These are phyloP conservation scores for Botryotinia convoluta DNA, from an alignment of 2,329 filamentous ascomycete species.

Conservation along the genomic window DNA sequence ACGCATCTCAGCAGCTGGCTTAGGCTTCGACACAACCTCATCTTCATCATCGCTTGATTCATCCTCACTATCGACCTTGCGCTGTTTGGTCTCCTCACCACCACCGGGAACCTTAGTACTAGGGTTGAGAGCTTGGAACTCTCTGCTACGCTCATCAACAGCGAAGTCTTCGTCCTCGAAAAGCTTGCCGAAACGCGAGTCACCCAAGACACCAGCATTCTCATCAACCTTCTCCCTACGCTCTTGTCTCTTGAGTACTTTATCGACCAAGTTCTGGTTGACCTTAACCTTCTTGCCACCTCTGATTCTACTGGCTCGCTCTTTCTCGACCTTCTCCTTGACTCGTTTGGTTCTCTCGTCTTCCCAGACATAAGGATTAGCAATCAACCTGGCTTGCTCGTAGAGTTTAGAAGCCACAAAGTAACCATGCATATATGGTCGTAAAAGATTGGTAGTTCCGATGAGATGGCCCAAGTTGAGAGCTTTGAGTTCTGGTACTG, in stretches of 20 bases:
- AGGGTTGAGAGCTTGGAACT: constrained; percentile 87
- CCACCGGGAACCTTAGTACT: constrained; percentile 56
- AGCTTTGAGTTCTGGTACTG: constrained; percentile 76
- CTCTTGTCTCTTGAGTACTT: constrained; percentile 64
- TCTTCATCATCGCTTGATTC: constrained; percentile 46
- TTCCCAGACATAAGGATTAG: constrained; percentile 91
- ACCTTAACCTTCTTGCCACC: constrained; percentile 98
- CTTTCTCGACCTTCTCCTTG: constrained; percentile 94
- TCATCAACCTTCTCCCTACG: constrained; percentile 57
- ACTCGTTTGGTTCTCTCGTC: constrained; percentile 88
- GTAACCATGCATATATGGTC: constrained; percentile 99
- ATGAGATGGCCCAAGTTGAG: constrained; percentile 86
- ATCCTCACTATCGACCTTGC: constrained; percentile 38
- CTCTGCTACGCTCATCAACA: constrained; percentile 83
- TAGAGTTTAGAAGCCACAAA: constrained; percentile 95
- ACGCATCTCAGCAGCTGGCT: constrained; percentile 51
- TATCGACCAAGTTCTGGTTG: constrained; percentile 79
- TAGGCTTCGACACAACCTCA: constrained; percentile 38
- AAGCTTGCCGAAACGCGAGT: constrained; percentile 81
- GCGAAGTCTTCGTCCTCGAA: constrained; percentile 93
- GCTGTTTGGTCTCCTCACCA: constrained; percentile 41
- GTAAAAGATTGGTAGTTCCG: constrained; percentile 82
- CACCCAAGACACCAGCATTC: constrained; percentile 68
- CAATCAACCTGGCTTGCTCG: constrained; percentile 89
- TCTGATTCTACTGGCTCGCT: constrained; percentile 89